phyloP scores from a whole-genome alignment of 1,139 yeast species.

The Magnusiomyces paraingens region DNA sequence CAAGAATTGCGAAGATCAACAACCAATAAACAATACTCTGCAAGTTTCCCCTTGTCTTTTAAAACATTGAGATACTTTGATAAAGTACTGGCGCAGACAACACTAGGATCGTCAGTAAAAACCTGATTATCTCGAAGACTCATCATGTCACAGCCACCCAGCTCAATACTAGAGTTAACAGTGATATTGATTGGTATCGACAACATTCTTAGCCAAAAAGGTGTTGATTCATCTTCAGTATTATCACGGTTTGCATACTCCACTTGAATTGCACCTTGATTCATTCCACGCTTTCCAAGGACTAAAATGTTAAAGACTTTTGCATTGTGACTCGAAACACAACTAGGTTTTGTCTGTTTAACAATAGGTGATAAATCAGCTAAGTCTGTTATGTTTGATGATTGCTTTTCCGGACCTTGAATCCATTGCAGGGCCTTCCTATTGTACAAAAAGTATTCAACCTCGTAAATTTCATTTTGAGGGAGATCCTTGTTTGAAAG shows the following conservation, averaged over 20 bases:
- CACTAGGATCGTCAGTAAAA: constrained; percentile 12
- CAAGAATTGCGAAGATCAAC: constrained; percentile 69
- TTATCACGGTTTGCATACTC: constrained; percentile 48
- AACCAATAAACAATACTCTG: constrained; percentile 55
- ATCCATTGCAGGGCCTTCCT: constrained; percentile 47
- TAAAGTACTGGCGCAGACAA: constrained; percentile 3
- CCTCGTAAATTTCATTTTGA: constrained; percentile 62
- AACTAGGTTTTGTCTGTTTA: constrained; percentile 2
- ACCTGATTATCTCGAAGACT: constrained; percentile 34
- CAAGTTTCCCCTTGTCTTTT: constrained; percentile 25
- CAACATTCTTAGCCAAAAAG: constrained; percentile 46
- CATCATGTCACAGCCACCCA: constrained; percentile 66
- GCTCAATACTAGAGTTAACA: constrained; percentile 63
- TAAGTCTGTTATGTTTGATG: constrained; percentile 13
- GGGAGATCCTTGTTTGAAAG: constrained; percentile 41
- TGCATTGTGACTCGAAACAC: constrained; percentile 24
- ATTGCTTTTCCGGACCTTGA: constrained; percentile 11
- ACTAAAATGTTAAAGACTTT: constrained; percentile 49
- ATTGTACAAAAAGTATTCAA: constrained; percentile 60
- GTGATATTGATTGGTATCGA: constrained; percentile 61
- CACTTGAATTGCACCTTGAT: constrained; percentile 54
- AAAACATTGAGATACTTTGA: constrained; percentile 17
- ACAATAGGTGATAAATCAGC: not conserved
- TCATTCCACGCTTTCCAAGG: constrained; percentile 68
- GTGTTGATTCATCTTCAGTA: not conserved